phyloP scores from a whole-genome alignment of 345 rosid species.

The Syzygium oleosum region DNA sequence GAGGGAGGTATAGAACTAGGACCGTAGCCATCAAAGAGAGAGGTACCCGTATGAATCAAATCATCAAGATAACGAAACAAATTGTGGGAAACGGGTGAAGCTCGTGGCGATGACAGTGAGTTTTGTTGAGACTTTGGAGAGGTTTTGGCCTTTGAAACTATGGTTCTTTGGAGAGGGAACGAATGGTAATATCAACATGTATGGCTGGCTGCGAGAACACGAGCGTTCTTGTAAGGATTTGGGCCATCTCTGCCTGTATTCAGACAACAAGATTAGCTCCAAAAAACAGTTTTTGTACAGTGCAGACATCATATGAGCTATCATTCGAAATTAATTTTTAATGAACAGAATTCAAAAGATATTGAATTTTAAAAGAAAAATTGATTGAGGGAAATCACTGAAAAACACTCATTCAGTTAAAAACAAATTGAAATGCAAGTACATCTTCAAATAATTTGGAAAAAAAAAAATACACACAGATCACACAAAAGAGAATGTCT shows the following conservation, averaged over 20 bases:
- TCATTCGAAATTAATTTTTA: background rate
- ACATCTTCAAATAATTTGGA: background rate
- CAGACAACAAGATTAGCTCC: background rate
- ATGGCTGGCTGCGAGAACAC: background rate
- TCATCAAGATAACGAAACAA: background rate
- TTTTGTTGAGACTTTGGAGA: background rate
- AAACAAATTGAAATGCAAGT: background rate
- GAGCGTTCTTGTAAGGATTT: background rate
- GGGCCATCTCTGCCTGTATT: background rate
- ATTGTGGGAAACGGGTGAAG: background rate
- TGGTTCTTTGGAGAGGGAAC: background rate
- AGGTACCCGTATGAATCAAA: background rate
- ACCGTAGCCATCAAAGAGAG: background rate
- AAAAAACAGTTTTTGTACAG: too few relatives aligned
- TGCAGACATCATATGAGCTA: background rate
- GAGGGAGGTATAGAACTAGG: background rate
- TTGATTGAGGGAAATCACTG: background rate
- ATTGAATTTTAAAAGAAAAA: background rate
- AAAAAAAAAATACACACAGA: background rate
- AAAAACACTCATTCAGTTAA: background rate
- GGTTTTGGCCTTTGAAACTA: background rate
- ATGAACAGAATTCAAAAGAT: too few relatives aligned
- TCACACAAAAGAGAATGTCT: background rate
- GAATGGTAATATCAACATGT: background rate
- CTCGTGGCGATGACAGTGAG: background rate